Conservation (phyloP, 371 early-diverging fungal species). For the Capniomyces stellatus region DNA sequence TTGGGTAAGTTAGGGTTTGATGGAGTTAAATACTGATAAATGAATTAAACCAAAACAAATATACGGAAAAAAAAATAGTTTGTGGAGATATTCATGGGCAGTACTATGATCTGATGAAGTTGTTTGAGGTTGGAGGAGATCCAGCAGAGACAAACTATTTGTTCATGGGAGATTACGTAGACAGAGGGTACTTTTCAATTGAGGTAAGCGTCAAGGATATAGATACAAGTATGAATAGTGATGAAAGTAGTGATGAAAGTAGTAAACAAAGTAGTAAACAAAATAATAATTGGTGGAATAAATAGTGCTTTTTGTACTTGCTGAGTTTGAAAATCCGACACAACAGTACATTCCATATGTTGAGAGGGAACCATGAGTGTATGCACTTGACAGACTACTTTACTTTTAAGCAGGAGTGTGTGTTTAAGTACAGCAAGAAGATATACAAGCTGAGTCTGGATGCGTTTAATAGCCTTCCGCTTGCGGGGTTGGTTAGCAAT, state of each 20-base stretch:
- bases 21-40: too few species aligned
- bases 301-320: slow-evolving; percentile 67
- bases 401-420: slow-evolving; percentile 89
- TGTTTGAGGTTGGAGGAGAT: slow-evolving; percentile 93
- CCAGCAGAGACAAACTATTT: slow-evolving; percentile 76
- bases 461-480: slow-evolving; percentile 86
- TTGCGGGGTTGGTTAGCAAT: slow-evolving; percentile 91
- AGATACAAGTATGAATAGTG: background rate
- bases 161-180: slow-evolving; percentile 97
- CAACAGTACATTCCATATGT: slow-evolving; percentile 72
- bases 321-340: slow-evolving; percentile 85
- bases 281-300: too few species aligned
- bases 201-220: slow-evolving; percentile 26
- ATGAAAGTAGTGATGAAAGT: too few species aligned
- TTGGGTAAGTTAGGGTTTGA: too few species aligned
- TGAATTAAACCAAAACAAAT: too few species aligned
- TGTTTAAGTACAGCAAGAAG: slow-evolving; percentile 84
- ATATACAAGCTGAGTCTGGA: slow-evolving; percentile 85
- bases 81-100: slow-evolving; percentile 99
- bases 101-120: slow-evolving; percentile 94
- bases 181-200: slow-evolving; percentile 87
- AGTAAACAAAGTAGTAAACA: too few species aligned
- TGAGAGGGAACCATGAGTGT: slow-evolving; percentile 98
- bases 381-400: slow-evolving; percentile 94
- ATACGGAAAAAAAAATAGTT: slow-evolving; percentile 26